phyloP scores from a whole-genome alignment of 805 yeast species.

The Candida methanosorbosa region DNA sequence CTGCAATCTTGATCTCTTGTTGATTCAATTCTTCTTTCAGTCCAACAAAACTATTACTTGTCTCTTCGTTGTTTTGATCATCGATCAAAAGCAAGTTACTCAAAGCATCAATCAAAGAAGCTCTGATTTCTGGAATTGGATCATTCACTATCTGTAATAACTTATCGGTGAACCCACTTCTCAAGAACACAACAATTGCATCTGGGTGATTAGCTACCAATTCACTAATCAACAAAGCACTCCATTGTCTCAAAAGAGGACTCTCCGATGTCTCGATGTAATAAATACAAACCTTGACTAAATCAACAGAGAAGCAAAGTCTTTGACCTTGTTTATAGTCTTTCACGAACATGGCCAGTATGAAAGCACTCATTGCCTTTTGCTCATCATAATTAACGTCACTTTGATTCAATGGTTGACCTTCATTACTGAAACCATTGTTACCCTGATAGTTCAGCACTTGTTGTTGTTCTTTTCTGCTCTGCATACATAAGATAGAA shows the following conservation, averaged over 20 bases:
- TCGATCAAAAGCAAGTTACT: constrained; percentile 49
- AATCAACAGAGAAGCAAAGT: constrained; percentile 65
- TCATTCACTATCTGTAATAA: constrained; percentile 59
- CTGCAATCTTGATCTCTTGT: constrained; percentile 65
- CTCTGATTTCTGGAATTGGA: constrained; percentile 92
- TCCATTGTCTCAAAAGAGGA: constrained; percentile 90
- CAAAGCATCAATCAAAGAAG: constrained; percentile 70
- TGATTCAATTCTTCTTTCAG: constrained; percentile 39
- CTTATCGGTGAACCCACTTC: constrained; percentile 52
- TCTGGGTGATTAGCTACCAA: constrained; percentile 66
- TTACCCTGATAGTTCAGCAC: constrained; percentile 4
- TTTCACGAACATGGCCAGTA: constrained; percentile 73
- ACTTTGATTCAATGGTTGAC: constrained; percentile 6
- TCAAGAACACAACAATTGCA: constrained; percentile 62
- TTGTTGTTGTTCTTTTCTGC: constrained; percentile 13
- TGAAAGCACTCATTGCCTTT: constrained; percentile 92
- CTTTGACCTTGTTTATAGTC: constrained; percentile 77
- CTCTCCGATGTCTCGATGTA: constrained; percentile 69
- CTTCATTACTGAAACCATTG: not conserved
- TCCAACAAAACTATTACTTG: constrained; percentile 7
- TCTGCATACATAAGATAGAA: constrained; percentile 52
- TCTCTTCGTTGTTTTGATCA: constrained; percentile 30
- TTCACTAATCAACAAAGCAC: constrained; percentile 69
- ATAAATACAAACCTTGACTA: constrained; percentile 55
- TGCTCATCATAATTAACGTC: constrained; percentile 65